Base-by-base conservation (phyloP, 306 rosid genomes). In the Elaeagnus macrophylla region DNA sequence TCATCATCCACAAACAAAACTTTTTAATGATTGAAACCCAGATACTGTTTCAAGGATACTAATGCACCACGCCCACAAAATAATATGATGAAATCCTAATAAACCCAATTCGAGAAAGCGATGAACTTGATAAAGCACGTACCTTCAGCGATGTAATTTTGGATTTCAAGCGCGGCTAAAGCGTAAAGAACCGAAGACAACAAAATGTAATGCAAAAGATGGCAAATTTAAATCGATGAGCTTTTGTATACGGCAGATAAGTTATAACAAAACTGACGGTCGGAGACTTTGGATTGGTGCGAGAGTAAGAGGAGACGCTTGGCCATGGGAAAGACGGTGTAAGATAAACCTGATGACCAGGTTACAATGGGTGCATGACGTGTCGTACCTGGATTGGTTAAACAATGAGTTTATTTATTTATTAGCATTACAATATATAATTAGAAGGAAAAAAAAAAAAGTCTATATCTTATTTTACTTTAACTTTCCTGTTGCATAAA, bases 211-310 rank as follows among this genome's bases (percentile, higher is more conserved):
- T 17, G 3, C n/a, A 45, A 45, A 59, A 41, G n/a, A 10, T 50
- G 54, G 45, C 50, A 17, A 57, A 38, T 63, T 53, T 8, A 47
- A 54, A 19, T 37, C 36, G 42, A 72, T 66, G 67, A 57, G 46
- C 61, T 13, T 48, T 62, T 53, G 19, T 41, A 18, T 11, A 52
- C 52, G 47, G 43, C 53, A 57, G 49, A 55, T 47, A 50, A 62
- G 46, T 42, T 44, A 38, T 20, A 42, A 37, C 48, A 49, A 51
- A 64, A 53, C 55, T 59, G 71, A 68, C 60, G 65, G 65, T 64
- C 71, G 54, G 75, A 43, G 75, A 63, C 75, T 68, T 68, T 48
- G 70, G 71, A 17, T 45, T 68, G 70, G 72, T 56, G 56, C 54
- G 37, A 18, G 37, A 10, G 52, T 42, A 48, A 57, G 63, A 18